Percentiles rank a stretch among this genome's conserved stretches.
phyloP scores from a whole-genome alignment of 352 stramenopile genomes.

The Pythium aristosporum region DNA sequence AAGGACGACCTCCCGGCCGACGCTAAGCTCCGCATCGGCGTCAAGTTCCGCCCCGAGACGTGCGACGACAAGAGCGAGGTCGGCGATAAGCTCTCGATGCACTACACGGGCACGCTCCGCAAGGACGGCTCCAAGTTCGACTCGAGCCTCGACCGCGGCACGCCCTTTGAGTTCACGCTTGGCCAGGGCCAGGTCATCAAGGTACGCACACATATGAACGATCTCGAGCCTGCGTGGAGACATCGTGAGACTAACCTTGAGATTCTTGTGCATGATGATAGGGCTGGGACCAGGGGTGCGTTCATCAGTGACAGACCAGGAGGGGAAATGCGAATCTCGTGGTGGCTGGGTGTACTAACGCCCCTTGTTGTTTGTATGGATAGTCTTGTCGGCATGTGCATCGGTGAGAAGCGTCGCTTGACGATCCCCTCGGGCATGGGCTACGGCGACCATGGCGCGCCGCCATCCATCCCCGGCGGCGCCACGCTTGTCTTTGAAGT shows the following conservation, averaged over 20 bases:
- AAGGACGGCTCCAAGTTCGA: slow-evolving; percentile 98
- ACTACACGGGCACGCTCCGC: slow-evolving; percentile 95
- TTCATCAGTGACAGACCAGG: neutral
- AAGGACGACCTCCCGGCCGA: slow-evolving; percentile 74
- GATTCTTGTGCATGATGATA: slow-evolving; percentile 17
- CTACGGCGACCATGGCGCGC: slow-evolving; percentile 93
- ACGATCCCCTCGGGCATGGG: slow-evolving; percentile 88
- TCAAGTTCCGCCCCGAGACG: slow-evolving; percentile 73
- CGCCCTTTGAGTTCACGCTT: slow-evolving; percentile 95
- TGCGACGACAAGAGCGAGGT: slow-evolving; percentile 71
- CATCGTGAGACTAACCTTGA: neutral
- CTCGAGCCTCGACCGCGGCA: slow-evolving; percentile 92
- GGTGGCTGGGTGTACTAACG: slow-evolving; percentile 4
- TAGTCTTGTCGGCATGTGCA: slow-evolving; percentile 86
- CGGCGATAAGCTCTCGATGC: slow-evolving; percentile 92
- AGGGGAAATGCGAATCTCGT: neutral
- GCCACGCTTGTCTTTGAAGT: slow-evolving; percentile 97
- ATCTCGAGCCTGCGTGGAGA: neutral
- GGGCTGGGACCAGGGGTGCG: slow-evolving; percentile 85
- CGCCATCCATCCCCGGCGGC: slow-evolving; percentile 92
- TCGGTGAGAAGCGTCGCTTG: slow-evolving; percentile 86
- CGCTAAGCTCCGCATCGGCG: slow-evolving; percentile 70
- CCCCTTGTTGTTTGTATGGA: neutral
- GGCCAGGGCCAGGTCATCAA: slow-evolving; percentile 94
- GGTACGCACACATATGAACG: slow-evolving; percentile 34